These are phyloP conservation scores for Suhomyces yuchorum DNA, from an alignment of 1,139 yeast genomes.

Conservation along the genomic window DNA sequence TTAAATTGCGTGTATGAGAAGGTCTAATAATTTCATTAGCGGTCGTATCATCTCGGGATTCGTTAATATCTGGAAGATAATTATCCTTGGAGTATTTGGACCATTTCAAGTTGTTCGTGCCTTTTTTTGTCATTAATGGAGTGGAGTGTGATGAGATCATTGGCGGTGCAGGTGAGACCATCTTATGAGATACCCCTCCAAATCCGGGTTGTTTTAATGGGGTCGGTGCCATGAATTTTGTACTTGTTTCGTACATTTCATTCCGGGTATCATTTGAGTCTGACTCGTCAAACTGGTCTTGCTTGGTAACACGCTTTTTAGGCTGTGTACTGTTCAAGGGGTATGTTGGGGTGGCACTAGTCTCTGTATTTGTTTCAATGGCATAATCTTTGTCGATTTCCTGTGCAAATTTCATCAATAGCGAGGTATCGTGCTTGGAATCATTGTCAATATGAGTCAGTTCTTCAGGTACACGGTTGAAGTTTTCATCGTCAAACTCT, in stretches of 20 bases:
- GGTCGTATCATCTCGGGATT: slow-evolving; percentile 19
- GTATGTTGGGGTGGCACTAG: slow-evolving; percentile 4
- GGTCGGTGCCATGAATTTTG: slow-evolving; percentile 1
- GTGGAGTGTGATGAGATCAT: slow-evolving; percentile 35
- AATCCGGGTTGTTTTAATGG: neutral
- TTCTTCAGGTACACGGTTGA: slow-evolving; percentile 7
- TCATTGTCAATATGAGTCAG: slow-evolving; percentile 6
- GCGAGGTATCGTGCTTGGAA: slow-evolving; percentile 17
- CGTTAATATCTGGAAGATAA: slow-evolving; percentile 15
- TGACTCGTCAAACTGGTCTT: slow-evolving; percentile 5
- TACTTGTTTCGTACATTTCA: slow-evolving; percentile 1
- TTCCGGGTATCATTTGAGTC: slow-evolving; percentile 6
- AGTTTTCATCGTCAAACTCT: slow-evolving; percentile 16
- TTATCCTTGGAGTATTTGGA: slow-evolving; percentile 12
- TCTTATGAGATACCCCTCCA: slow-evolving; percentile 2
- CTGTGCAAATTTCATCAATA: slow-evolving; percentile 24
- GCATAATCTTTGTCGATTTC: slow-evolving; percentile 18
- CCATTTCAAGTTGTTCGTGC: slow-evolving; percentile 9
- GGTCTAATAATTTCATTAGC: slow-evolving; percentile 19
- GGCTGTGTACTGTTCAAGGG: neutral
- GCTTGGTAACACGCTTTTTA: neutral
- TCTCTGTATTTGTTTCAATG: slow-evolving; percentile 4
- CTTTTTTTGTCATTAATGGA: slow-evolving; percentile 24
- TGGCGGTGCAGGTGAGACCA: slow-evolving; percentile 6
- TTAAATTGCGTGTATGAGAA: slow-evolving; percentile 6